A percentile compares a stretch with the other conserved stretches of the same genome.
These are phyloP conservation scores for Aspergillus latus DNA, from an alignment of 2,329 filamentous ascomycete species.

Conservation along the genomic window DNA sequence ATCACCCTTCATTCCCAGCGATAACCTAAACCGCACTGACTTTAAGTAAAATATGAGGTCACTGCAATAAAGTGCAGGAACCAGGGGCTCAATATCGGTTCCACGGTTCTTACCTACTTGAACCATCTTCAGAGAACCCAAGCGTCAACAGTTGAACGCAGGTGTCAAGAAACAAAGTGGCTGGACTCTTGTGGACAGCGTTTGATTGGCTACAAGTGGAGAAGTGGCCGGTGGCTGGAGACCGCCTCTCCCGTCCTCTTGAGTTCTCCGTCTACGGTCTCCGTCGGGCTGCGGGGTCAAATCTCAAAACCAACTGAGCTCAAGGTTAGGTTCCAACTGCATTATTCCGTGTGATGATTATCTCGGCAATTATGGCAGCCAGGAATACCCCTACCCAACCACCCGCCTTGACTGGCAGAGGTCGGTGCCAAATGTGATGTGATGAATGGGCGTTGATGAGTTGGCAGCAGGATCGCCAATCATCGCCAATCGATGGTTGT, in stretches of 20 bases:
- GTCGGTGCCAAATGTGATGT: constrained; percentile 1
- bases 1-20: background rate
- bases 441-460: constrained; percentile 16
- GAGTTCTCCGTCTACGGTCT: background rate
- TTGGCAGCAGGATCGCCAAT: constrained; percentile 14
- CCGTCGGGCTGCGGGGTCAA: background rate
- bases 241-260: background rate
- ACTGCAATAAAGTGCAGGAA: background rate
- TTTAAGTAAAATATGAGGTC: background rate
- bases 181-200: background rate
- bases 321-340: background rate
- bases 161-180: background rate
- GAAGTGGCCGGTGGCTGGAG: background rate
- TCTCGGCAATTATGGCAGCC: background rate
- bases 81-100: background rate
- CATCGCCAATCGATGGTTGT: constrained; percentile 7
- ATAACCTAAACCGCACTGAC: background rate
- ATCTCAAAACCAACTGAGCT: background rate
- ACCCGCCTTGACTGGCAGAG: background rate
- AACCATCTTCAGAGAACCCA: background rate
- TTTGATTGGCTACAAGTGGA: background rate
- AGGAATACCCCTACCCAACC: constrained; percentile 14
- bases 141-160: background rate
- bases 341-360: background rate
- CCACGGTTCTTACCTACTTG: background rate